These are phyloP conservation scores for Russula foetens DNA, from an alignment of 768 basidiomycete genomes.

Conservation along the genomic window DNA sequence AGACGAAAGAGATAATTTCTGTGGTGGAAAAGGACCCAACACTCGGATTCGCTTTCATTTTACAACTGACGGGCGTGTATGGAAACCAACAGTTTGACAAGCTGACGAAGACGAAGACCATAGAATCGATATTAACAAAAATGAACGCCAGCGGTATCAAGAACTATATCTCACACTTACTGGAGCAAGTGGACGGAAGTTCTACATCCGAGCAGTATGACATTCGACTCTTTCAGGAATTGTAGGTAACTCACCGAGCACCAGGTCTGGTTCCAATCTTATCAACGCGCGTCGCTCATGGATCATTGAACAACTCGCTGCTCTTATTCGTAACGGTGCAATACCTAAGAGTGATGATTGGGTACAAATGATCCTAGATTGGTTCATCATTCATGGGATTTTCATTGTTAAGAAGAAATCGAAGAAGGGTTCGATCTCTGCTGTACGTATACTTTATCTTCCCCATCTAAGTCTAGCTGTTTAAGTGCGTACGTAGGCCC, in stretches of 20 bases:
- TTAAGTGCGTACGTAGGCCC: constrained; percentile 40
- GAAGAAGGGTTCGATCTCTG: constrained; percentile 48
- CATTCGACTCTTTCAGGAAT: neutral
- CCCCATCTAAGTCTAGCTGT: neutral
- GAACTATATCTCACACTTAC: constrained; percentile 65
- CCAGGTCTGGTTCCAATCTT: constrained; percentile 37
- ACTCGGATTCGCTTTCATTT: constrained; percentile 76
- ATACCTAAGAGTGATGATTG: constrained; percentile 77
- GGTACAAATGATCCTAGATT: constrained; percentile 68
- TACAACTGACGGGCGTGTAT: constrained; percentile 75
- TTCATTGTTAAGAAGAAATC: constrained; percentile 70
- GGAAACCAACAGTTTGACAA: constrained; percentile 87
- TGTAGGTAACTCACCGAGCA: constrained; percentile 2
- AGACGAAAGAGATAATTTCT: constrained; percentile 71
- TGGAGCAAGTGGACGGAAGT: constrained; percentile 49
- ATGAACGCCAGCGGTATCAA: constrained; percentile 70
- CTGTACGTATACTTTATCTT: constrained; percentile 38
- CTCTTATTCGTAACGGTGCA: constrained; percentile 68
- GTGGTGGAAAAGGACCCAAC: constrained; percentile 70
- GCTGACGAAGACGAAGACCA: constrained; percentile 86
- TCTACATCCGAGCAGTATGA: constrained; percentile 37
- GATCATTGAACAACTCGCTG: constrained; percentile 80
- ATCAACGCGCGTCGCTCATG: constrained; percentile 59
- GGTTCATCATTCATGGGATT: constrained; percentile 74
- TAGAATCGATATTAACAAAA: constrained; percentile 72